Base-by-base conservation (phyloP, 495 filamentous ascomycete genomes). In the Staphylotrichum tortipilum region DNA sequence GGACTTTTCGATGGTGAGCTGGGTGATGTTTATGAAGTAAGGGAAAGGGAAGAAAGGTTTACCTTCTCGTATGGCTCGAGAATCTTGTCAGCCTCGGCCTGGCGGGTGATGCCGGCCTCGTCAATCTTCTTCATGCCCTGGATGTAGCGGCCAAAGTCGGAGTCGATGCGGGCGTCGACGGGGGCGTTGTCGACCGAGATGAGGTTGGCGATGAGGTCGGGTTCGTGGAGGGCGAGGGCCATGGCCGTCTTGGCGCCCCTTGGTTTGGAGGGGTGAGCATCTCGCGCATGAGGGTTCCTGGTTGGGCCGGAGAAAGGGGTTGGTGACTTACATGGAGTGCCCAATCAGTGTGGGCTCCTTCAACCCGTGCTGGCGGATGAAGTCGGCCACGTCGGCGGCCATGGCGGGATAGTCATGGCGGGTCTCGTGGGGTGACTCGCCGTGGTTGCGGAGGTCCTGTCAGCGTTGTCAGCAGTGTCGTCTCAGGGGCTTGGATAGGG, bases 241-340 rank as follows among this genome's bases (percentile, higher is more conserved):
- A 97, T 95, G 44, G 88, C 91, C 3, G 84, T 81, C 75, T 98
- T 98, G 31, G 92, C 92, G 44, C 94, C 94, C 86, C 86, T 89
- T 36, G 3, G 10, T 44, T 26, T 31, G 12, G 34, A 39, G 37
- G 5, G 5, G 40, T 17, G 24, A 30, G 15, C 14, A 9, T 5
- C 4, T 30, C 10, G 8, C n/a, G n/a, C n/a, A n/a, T n/a, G n/a
- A n/a, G n/a, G 40, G 1, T 18, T 1, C 19, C 8, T 43, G 23
- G 4, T 19, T 3, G 14, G 9, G 15, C 12, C 7, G 12, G 11
- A 14, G 10, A 10, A 19, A 30, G 34, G 31, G 34, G 35, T 14
- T 14, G 35, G 26, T 19, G 36, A 58, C 79, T 51, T 70, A 90
- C 91, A 98, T 98, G 1, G 90, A 95, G 70, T 98, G 92, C 0